These are phyloP conservation scores for Lumnitzera racemosa DNA, from an alignment of 345 rosid genomes.

Conservation along the genomic window DNA sequence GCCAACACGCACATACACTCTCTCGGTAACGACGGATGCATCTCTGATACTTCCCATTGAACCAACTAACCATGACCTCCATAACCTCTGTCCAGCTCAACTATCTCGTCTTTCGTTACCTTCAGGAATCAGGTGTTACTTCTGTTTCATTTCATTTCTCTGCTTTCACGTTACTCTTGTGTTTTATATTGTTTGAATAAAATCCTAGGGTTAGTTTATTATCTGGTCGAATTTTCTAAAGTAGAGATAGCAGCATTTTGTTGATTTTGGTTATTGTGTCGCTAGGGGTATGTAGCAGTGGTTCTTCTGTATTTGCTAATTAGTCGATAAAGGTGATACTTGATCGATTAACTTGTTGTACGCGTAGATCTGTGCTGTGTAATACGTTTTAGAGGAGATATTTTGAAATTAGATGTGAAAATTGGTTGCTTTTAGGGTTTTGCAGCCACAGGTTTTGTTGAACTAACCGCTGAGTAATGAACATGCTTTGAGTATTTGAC, in stretches of 20 bases:
- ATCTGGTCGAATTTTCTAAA: too few species aligned
- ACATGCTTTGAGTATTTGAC: not conserved
- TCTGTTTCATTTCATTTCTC: not conserved
- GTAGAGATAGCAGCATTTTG: too few species aligned
- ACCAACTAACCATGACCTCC: slow-evolving; percentile 38
- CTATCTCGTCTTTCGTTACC: slow-evolving; percentile 86
- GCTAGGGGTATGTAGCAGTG: too few species aligned
- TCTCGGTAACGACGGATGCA: not conserved
- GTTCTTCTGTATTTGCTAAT: too few species aligned
- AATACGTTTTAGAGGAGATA: too few species aligned
- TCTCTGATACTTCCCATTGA: not conserved
- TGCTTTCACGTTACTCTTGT: not conserved
- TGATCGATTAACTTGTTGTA: too few species aligned
- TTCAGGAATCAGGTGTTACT: slow-evolving; percentile 77
- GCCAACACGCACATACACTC: not conserved
- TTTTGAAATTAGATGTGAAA: not conserved
- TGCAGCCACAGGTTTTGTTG: not conserved
- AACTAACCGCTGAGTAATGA: not conserved
- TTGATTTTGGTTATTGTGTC: too few species aligned
- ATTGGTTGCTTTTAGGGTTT: slow-evolving; percentile 3
- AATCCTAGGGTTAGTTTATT: slow-evolving; percentile 6
- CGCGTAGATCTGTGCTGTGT: too few species aligned
- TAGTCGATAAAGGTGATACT: too few species aligned
- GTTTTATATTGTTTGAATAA: not conserved
- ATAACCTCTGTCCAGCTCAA: slow-evolving; percentile 81